A percentile compares a stretch with the other conserved stretches of the same genome.
phyloP scores from a whole-genome alignment of 495 filamentous ascomycete species.

The Penicillium odoratum region DNA sequence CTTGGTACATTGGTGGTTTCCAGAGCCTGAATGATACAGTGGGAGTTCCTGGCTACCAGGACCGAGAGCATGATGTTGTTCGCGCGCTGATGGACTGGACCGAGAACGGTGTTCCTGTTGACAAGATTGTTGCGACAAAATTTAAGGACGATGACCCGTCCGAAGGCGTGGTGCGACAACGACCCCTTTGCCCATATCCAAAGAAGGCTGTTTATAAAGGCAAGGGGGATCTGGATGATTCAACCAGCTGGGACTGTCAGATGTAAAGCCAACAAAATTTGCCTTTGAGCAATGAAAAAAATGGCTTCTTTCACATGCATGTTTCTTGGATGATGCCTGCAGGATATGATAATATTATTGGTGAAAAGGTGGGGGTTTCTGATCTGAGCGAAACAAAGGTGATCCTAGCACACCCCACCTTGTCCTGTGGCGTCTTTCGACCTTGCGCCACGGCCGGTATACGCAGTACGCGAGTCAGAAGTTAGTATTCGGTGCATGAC shows the following conservation, averaged over 20 bases:
- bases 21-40: constrained; percentile 9
- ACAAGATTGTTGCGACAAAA: constrained; percentile 21
- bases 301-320: too few species aligned
- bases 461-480: background rate
- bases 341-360: too few species aligned
- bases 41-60: constrained; percentile 42
- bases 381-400: too few species aligned
- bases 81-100: constrained; percentile 55
- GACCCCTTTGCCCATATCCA: constrained; percentile 1
- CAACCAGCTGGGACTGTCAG: background rate
- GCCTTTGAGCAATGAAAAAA: too few species aligned
- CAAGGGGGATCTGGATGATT: background rate
- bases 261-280: background rate
- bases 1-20: constrained; percentile 35
- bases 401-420: background rate
- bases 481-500: background rate
- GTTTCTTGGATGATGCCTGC: too few species aligned
- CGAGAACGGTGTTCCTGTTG: constrained; percentile 41
- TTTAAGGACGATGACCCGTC: background rate
- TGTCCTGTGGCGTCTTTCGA: background rate
- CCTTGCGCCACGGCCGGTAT: background rate
- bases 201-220: background rate
- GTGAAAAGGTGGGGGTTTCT: too few species aligned
- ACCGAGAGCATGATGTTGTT: constrained; percentile 46
- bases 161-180: background rate